Conservation (phyloP, 192 early-diverging fungal genomes). For the Podila clonocystis region DNA sequence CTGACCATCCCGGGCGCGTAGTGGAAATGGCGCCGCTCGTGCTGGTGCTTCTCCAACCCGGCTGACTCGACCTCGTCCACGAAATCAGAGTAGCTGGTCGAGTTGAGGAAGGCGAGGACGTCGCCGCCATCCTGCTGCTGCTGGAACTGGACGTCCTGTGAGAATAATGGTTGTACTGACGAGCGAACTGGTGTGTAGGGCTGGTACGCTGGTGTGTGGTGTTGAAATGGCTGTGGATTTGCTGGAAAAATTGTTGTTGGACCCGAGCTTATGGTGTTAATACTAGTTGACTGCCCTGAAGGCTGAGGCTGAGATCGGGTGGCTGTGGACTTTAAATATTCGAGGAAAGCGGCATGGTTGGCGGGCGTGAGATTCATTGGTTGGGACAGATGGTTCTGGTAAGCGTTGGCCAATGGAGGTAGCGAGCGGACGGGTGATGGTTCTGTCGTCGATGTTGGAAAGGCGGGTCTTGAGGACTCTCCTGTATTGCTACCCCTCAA, state of each 20-base stretch:
- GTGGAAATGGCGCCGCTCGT: constrained; percentile 29
- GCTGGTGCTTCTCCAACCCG: constrained; percentile 29
- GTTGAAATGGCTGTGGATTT: constrained; percentile 4
- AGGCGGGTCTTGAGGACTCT: background rate
- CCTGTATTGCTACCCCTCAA: background rate
- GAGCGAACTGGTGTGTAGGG: background rate
- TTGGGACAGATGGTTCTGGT: constrained; percentile 23
- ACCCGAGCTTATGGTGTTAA: background rate
- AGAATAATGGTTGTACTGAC: background rate
- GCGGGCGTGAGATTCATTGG: constrained; percentile 45
- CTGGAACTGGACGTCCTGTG: constrained; percentile 27
- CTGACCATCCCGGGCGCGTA: constrained; percentile 14
- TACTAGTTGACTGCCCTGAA: background rate
- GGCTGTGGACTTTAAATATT: constrained; percentile 45
- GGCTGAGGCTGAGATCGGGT: background rate
- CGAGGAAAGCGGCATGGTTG: constrained; percentile 42
- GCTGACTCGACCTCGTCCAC: constrained; percentile 33
- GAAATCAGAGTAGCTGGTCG: constrained; percentile 35
- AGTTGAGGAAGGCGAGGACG: constrained; percentile 25
- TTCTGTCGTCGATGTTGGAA: background rate
- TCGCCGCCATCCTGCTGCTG: constrained; percentile 35
- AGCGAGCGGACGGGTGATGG: background rate
- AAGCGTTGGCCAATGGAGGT: background rate
- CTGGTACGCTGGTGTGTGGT: background rate
- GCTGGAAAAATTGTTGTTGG: background rate